Evolutionary conservation across 1,284 basidiomycete species (phyloP), one percentile per base, ranked within the genome.

Genomic region (Naganishia albida): DNA sequence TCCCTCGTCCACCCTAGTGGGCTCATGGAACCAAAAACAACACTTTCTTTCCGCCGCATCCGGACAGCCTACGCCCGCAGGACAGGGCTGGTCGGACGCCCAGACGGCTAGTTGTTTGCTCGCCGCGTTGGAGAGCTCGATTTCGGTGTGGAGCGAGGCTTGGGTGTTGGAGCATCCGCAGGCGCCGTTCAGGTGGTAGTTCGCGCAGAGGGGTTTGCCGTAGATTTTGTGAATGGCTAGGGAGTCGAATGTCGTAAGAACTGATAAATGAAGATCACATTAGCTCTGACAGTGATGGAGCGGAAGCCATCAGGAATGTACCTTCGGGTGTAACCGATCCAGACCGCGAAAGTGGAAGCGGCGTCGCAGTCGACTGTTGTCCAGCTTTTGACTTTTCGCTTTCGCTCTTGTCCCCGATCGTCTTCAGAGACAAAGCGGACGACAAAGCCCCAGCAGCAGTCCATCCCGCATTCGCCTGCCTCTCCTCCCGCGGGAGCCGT

Each of bases 21-120:
- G 7, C 57, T 50, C 57, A 46, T 60, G 57, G 16, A 23, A 25
- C 57, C 57, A 60, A 46, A 50, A 60, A 28, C 57, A 60, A 26
- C 57, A 60, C 23, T 18, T 60, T 16, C 57, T 16, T 10, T 15
- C 30, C 16, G 15, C 16, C 12, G 46, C 57, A 26, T 60, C 57
- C 4, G 46, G 57, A 28, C 57, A 60, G 12, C 20, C 20, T 12
- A 34, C 2, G 2, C 57, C 57, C 34, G 49, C 46, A 16, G 57
- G 57, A 42, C 57, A 60, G 20, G 34, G 34, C 26, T 34, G 34
- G 18, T 49, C 34, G 2, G 57, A 20, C 16, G 57, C 57, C 57
- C 57, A 60, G 16, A 60, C 34, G n/a, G 57, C 57, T 6, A 60
- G 46, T 49, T 60, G 57, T 38, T 60, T 60, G 57, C 57, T 60